Evolutionary conservation across 2,329 filamentous ascomycete species (phyloP).

Genomic region (Sarocladiaceae sp.): DNA sequence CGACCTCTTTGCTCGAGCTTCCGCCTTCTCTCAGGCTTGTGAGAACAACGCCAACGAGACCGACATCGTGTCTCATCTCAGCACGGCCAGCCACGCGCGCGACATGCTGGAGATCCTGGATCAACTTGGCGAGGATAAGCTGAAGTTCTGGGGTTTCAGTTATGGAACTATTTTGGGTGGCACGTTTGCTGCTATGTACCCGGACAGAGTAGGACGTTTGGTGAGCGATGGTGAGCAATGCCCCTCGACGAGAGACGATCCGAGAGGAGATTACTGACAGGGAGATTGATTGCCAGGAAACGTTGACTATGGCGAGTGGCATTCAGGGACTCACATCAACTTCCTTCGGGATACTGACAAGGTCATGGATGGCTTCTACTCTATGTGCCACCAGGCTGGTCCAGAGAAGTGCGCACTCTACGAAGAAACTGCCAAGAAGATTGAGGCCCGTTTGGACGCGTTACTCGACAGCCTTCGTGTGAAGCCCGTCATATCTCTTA

Average conservation of each 20-base stretch:
- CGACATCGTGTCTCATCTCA: conserved; percentile 34
- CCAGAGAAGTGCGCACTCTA: conserved; percentile 43
- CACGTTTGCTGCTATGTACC: conserved; percentile 48
- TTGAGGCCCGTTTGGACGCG: conserved; percentile 32
- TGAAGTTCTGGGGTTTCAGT: conserved; percentile 52
- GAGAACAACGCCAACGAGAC: conserved; percentile 31
- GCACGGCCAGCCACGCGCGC: conserved; percentile 39
- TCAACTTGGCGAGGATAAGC: conserved; percentile 34
- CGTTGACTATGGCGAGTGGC: conserved; percentile 53
- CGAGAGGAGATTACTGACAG: not conserved
- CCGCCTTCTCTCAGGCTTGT: conserved; percentile 38
- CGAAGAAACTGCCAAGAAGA: conserved; percentile 28
- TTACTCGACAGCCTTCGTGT: conserved; percentile 37
- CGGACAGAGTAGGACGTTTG: conserved; percentile 44
- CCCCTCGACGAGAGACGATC: not conserved
- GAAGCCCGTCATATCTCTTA: conserved; percentile 38
- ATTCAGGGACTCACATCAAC: conserved; percentile 37
- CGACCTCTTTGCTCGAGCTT: conserved; percentile 38
- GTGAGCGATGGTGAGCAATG: conserved; percentile 42
- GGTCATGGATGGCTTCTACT: conserved; percentile 48
- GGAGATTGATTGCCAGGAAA: conserved; percentile 32
- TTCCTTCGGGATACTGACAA: conserved; percentile 52
- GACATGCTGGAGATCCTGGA: conserved; percentile 45
- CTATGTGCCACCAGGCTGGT: conserved; percentile 48
- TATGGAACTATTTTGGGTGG: conserved; percentile 51